phyloP scores from a whole-genome alignment of 768 basidiomycete species.

The Boletus rubropictus region DNA sequence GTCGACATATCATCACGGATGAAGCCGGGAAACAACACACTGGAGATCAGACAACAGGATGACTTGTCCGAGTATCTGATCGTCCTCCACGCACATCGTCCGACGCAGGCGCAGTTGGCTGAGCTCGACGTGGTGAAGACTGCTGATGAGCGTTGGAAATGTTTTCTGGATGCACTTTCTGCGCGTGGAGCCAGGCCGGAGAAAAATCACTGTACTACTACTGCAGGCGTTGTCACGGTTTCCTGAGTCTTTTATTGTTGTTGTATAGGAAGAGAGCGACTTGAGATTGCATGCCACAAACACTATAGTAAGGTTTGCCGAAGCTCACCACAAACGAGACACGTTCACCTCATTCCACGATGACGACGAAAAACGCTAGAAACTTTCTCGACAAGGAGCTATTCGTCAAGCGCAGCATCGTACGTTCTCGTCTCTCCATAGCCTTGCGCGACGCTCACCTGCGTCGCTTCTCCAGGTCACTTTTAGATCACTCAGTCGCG shows the following conservation, averaged over 20 bases:
- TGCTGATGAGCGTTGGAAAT: constrained; percentile 20
- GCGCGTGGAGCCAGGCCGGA: constrained; percentile 1
- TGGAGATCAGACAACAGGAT: constrained; percentile 39
- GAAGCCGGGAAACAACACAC: constrained; percentile 35
- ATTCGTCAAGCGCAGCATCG: constrained; percentile 39
- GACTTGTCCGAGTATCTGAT: constrained; percentile 44
- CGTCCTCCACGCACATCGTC: constrained; percentile 45
- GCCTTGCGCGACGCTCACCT: background rate
- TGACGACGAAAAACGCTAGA: constrained; percentile 27
- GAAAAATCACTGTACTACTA: background rate
- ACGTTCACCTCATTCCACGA: constrained; percentile 10
- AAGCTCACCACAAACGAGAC: constrained; percentile 9
- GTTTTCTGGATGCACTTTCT: constrained; percentile 13
- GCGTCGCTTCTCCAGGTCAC: constrained; percentile 51
- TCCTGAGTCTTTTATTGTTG: background rate
- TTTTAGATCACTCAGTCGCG: constrained; percentile 69
- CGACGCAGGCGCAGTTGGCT: constrained; percentile 41
- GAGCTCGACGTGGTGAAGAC: constrained; percentile 12
- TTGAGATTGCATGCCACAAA: too few species aligned
- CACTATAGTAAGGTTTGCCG: too few species aligned
- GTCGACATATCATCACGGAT: constrained; percentile 49
- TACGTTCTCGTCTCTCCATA: constrained; percentile 19
- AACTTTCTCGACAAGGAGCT: constrained; percentile 46
- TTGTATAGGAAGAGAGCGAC: background rate
- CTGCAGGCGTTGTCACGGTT: background rate